Base-by-base conservation (phyloP, 2,329 filamentous ascomycete genomes). In the Sporothrix protearum region DNA sequence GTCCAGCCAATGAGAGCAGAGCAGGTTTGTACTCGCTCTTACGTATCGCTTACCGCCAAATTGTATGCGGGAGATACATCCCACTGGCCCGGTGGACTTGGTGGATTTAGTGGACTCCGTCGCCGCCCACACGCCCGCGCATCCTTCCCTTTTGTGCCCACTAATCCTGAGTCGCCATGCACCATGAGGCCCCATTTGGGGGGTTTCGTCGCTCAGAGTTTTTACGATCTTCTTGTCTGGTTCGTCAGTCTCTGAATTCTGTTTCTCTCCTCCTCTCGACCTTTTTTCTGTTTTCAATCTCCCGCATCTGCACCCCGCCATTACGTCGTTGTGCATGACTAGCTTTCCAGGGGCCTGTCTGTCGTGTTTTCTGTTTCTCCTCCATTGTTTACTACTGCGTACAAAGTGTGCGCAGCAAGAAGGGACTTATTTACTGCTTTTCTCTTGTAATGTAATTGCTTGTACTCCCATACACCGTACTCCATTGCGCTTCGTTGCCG, bases 271-370 rank as follows among this genome's bases (percentile, higher is more conserved):
- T 53, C 49, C 53, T 19, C n/a, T n/a, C n/a, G 14, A 10, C 14
- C 3, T 19, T n/a, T 47, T 25, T 30, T n/a, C n/a, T n/a, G n/a
- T 12, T 25, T 63, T n/a, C 25, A 22, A 28, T 42, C 36, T 45
- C 22, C n/a, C 59, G 59, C 30, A 22, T 61, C 33, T 8, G 33
- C 33, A 36, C 55, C 57, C 68, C 68, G 57, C 68, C 55, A 70
- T 70, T 70, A 70, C 68, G 68, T 70, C 68, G 68, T 70, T 63
- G 45, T 70, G 53, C 55, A 70, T 49, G 19, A 70, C 22, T 66
- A 28, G 16, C 30, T n/a, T 30, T 28, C 4, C 14, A 25, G 14
- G 19, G 12, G 1, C 14, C 19, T 64, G 9, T n/a, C 19, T 64
- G 9, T 66, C 47, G n/a, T 47, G 39, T 19, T n/a, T 51, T 22